Evolutionary conservation across 805 yeast genomes (phyloP), one percentile per base, ranked within the genome.

Genomic region (Tetrapisispora pingtungensis): DNA sequence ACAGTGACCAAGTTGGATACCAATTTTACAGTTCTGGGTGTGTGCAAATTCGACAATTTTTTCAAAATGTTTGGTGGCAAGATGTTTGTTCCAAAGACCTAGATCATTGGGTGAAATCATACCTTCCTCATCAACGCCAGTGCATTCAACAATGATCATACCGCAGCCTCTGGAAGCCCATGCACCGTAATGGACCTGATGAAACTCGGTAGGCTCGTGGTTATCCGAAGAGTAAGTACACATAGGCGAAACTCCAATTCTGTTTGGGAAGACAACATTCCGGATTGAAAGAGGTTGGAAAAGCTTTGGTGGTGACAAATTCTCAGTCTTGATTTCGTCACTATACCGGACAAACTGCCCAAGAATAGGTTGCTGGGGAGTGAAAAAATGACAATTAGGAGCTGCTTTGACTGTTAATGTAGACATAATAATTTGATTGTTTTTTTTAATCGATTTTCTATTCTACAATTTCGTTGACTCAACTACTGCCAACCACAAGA

Each of bases 221-320:
- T 73, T 59, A 3, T 56, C 50, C 3, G 73, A 68, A 6, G 78
- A 69, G 55, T 75, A 75, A 40, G 65, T 71, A 54, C 79, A 72
- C 78, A 75, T 73, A 38, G 80, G 80, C 0, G 80, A 68, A 18
- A 77, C 75, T 41, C 78, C 78, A 26, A 76, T 55, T 47, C 83
- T 63, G 56, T 78, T 78, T 13, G 66, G 69, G 18, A 78, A 55
- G 1, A 61, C 56, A 41, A 70, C 38, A n/a, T 57, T 61, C 22
- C 68, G 62, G 44, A 75, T 64, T 15, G 57, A 63, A 38, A 75
- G 50, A 0, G 78, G 77, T 32, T 60, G 55, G 55, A 75, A 75
- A 10, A 71, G 52, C 38, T 46, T 52, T 2, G 79, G 78, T 6
- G 52, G 46, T 10, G 30, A 14, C 35, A 32, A 3, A 7, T 34